These are phyloP conservation scores for Pseudevernia furfuracea DNA, from an alignment of 495 filamentous ascomycete genomes.

Conservation along the genomic window DNA sequence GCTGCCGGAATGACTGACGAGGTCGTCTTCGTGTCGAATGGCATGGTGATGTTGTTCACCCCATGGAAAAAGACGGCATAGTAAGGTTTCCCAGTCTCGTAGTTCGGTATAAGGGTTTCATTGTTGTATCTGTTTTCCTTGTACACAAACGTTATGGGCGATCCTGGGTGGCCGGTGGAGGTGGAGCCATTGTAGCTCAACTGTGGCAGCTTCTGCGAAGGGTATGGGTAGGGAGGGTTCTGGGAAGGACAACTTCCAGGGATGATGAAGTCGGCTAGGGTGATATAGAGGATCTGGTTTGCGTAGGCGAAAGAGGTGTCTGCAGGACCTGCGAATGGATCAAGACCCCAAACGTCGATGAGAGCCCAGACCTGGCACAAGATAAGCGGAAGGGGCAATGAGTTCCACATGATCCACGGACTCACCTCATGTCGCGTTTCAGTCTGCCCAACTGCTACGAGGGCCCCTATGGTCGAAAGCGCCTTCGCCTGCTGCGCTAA, in stretches of 20 bases:
- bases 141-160: conserved; percentile 11
- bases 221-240: conserved; percentile 10
- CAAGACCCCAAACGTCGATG: conserved; percentile 10
- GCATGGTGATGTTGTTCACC: conserved; percentile 7
- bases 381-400: not conserved
- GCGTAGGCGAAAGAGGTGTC: conserved; percentile 12
- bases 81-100: not conserved
- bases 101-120: not conserved
- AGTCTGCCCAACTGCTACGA: conserved; percentile 9
- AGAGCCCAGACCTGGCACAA: conserved; percentile 9
- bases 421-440: conserved; percentile 9
- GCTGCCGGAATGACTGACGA: conserved; percentile 8
- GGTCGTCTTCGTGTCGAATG: conserved; percentile 1
- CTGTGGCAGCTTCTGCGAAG: conserved; percentile 7
- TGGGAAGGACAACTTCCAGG: conserved; percentile 3
- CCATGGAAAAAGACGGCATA: conserved; percentile 12
- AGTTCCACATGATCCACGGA: too few relatives aligned
- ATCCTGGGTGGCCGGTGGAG: conserved; percentile 12
- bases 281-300: conserved; percentile 13
- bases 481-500: conserved; percentile 11
- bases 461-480: not conserved
- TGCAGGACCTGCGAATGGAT: conserved; percentile 9
- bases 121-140: conserved; percentile 5
- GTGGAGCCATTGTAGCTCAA: conserved; percentile 5
- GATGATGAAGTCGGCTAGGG: conserved; percentile 3